These are phyloP conservation scores for Hyphopichia buzzinii DNA, from an alignment of 1,139 yeast species.

Conservation along the genomic window DNA sequence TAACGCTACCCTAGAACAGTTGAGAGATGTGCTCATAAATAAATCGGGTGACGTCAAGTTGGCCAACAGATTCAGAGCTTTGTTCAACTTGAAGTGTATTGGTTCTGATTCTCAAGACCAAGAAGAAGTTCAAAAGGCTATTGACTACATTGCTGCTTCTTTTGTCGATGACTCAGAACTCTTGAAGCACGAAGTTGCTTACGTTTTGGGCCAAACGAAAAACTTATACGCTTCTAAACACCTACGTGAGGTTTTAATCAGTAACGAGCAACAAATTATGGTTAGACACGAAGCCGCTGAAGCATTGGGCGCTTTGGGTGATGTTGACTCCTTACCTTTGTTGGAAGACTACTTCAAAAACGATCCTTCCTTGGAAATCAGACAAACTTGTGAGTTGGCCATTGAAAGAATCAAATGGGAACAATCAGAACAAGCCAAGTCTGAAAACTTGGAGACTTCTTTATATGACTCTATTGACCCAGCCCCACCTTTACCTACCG, in stretches of 20 bases:
- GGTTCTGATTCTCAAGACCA: constrained; percentile 63
- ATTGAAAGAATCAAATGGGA: constrained; percentile 95
- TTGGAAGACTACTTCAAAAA: constrained; percentile 61
- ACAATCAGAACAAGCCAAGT: constrained; percentile 58
- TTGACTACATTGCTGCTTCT: constrained; percentile 78
- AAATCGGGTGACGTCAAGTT: constrained; percentile 65
- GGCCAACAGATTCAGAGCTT: constrained; percentile 88
- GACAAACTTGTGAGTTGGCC: constrained; percentile 97
- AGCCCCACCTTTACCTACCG: constrained; percentile 89
- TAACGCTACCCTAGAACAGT: constrained; percentile 57
- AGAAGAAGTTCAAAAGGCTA: constrained; percentile 57
- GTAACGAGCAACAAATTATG: constrained; percentile 79
- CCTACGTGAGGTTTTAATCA: constrained; percentile 68
- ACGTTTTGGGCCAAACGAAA: constrained; percentile 95
- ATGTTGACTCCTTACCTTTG: constrained; percentile 66
- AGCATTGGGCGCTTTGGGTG: constrained; percentile 95
- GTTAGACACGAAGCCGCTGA: constrained; percentile 99
- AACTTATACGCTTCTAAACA: constrained; percentile 75
- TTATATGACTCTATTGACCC: constrained; percentile 91
- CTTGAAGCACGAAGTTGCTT: constrained; percentile 96
- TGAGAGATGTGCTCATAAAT: constrained; percentile 68
- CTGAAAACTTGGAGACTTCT: constrained; percentile 72
- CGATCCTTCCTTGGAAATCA: constrained; percentile 84
- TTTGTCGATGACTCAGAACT: constrained; percentile 86
- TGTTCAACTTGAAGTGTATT: constrained; percentile 82